These are phyloP conservation scores for Hirschfeldia incana DNA, from an alignment of 345 rosid genomes.

Conservation along the genomic window DNA sequence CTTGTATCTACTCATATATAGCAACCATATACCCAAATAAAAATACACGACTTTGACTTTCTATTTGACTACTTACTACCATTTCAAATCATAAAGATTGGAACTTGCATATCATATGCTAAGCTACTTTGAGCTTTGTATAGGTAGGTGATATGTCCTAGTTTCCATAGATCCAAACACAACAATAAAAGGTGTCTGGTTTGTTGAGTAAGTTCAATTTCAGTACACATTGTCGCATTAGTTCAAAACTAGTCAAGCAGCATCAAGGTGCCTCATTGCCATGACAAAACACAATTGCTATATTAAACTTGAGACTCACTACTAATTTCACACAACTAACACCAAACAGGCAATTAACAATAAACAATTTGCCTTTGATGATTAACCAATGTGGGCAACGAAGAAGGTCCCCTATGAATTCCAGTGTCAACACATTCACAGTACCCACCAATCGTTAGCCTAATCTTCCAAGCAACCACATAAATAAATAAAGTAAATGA, in stretches of 20 bases:
- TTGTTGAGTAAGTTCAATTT: not conserved
- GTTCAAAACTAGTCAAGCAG: constrained; percentile 2
- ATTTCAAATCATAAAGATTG: not conserved
- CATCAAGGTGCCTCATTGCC: not conserved
- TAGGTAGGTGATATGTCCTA: constrained; percentile 4
- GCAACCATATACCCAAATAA: constrained; percentile 1
- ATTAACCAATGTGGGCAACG: not conserved
- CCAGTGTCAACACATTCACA: not conserved
- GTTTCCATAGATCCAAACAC: not conserved
- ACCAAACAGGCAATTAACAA: not conserved
- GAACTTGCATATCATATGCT: not conserved
- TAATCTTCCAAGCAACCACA: constrained; percentile 5
- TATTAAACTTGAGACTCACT: not conserved
- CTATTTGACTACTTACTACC: constrained; percentile 4
- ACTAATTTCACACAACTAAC: constrained; percentile 2
- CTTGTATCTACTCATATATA: not conserved
- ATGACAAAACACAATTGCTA: not conserved
- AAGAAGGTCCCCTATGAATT: not conserved
- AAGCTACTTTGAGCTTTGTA: not conserved
- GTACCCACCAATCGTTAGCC: not conserved
- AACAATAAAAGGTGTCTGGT: not conserved
- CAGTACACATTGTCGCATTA: constrained; percentile 1
- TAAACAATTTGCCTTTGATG: not conserved
- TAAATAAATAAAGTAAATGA: not conserved
- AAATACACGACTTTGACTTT: constrained; percentile 14